Conservation (phyloP, 345 rosid genomes). For the Aurinia saxatilis region DNA sequence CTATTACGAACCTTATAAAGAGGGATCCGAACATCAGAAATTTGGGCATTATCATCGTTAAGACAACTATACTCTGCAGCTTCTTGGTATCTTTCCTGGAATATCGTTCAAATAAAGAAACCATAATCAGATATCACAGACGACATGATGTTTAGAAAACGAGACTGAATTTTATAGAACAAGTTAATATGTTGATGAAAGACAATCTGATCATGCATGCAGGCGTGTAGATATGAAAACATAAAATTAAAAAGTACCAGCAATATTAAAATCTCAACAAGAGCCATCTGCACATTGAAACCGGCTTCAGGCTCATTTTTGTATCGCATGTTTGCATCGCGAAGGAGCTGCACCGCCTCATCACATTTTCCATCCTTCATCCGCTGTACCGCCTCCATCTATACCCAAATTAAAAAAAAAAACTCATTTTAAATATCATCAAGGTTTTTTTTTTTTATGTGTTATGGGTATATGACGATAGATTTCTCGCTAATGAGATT, state of each 20-base stretch:
- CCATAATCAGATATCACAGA: neutral
- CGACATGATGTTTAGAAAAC: neutral
- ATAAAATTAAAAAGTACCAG: constrained; percentile 26
- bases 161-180: neutral
- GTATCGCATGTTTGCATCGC: constrained; percentile 26
- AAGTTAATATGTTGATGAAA: neutral
- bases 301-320: constrained; percentile 40
- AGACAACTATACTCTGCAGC: constrained; percentile 29
- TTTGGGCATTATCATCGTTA: constrained; percentile 21
- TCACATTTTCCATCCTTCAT: constrained; percentile 45
- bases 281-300: constrained; percentile 46
- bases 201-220: neutral
- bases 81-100: constrained; percentile 31
- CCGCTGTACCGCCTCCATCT: constrained; percentile 47
- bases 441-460: no score
- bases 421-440: no score
- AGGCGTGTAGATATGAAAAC: neutral
- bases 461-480: no score
- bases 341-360: constrained; percentile 34
- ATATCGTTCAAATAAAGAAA: neutral
- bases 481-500: no score
- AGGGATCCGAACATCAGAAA: constrained; percentile 30
- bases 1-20: constrained; percentile 24
- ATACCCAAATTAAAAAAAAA: neutral
- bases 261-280: constrained; percentile 52